Base-by-base conservation (phyloP, 371 early-diverging fungal genomes). In the Mortierella sp. region DNA sequence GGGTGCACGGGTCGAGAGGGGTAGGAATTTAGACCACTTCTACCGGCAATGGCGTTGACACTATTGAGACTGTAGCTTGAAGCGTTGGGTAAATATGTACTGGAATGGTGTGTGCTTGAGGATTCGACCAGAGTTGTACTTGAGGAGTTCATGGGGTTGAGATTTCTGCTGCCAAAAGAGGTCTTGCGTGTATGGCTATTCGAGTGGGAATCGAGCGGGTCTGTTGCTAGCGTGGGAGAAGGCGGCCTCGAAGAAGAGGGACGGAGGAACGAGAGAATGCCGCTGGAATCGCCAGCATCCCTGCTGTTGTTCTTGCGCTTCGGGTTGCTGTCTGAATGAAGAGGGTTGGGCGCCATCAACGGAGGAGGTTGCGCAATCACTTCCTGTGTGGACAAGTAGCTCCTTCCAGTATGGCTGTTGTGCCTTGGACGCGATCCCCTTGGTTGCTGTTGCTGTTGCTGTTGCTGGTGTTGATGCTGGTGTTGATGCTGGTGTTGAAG, bases 201-300 rank as follows among this genome's bases (percentile, higher is more conserved):
- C 23, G 13, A 47, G 42, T 50, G 45, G 24, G 13, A 34, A 28
- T 23, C n/a, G 18, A 13, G 23, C 18, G 54, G 42, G 42, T 72
- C 72, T 34, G 34, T 62, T 6, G 43, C 46, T 10, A 53, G 61
- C 16, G 62, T 57, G 10, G 74, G 74, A 2, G 74, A 73, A 19
- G 74, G 74, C 9, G 74, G 74, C n/a, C 74, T 54, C n/a, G n/a
- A n/a, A 2, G 74, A 73, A 0, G 73, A 56, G 38, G 72, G 39
- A 53, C 74, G 74, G 23, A 73, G 68, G 50, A 73, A 46, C 67
- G 68, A 13, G 68, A 48, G n/a, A n/a, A n/a, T n/a, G 21, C 61
- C 61, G 28, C 68, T 54, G 14, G 67, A 72, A 42, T 66, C 67
- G 27, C 53, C n/a, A 3, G 45, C 49, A 13, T 68, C 62, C 51